phyloP scores from a whole-genome alignment of 1,139 yeast genomes.

The Saccharomyces pastorianus region DNA sequence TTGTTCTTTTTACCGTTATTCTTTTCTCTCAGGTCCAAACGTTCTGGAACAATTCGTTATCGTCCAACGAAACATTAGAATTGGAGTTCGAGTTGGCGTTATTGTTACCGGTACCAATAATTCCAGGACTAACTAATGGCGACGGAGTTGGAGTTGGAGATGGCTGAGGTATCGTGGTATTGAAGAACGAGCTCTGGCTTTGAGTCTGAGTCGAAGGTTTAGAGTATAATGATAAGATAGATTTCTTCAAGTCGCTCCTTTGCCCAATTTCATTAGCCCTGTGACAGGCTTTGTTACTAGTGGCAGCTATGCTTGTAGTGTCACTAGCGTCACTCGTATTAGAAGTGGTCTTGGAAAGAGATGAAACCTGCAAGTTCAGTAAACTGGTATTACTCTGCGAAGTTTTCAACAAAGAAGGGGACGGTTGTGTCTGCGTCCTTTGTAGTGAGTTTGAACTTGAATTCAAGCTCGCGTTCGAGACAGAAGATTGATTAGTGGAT shows the following conservation, averaged over 20 bases:
- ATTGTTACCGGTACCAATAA: constrained; percentile 2
- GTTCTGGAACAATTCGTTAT: constrained; percentile 23
- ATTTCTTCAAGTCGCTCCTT: constrained; percentile 74
- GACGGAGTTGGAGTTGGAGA: not conserved
- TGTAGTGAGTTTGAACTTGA: constrained; percentile 5
- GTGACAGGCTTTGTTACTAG: not conserved
- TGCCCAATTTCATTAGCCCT: constrained; percentile 35
- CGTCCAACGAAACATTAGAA: constrained; percentile 19
- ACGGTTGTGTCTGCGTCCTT: constrained; percentile 1
- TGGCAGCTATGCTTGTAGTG: constrained; percentile 1
- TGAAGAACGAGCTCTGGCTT: not conserved
- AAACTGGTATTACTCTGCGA: constrained; percentile 1
- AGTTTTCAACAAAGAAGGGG: not conserved
- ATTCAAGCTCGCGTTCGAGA: not conserved
- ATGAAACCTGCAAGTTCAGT: constrained; percentile 4
- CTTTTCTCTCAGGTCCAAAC: constrained; percentile 16
- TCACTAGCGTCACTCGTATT: constrained; percentile 6
- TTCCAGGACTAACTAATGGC: not conserved
- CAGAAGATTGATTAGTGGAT: not conserved
- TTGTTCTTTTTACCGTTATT: not conserved
- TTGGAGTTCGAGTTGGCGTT: constrained; percentile 5
- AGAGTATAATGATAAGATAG: constrained; percentile 82
- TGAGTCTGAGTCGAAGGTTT: constrained; percentile 37
- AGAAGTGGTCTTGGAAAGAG: constrained; percentile 1
- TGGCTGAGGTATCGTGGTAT: not conserved